phyloP scores from a whole-genome alignment of 768 basidiomycete species.

The Pisolithus marmoratus region DNA sequence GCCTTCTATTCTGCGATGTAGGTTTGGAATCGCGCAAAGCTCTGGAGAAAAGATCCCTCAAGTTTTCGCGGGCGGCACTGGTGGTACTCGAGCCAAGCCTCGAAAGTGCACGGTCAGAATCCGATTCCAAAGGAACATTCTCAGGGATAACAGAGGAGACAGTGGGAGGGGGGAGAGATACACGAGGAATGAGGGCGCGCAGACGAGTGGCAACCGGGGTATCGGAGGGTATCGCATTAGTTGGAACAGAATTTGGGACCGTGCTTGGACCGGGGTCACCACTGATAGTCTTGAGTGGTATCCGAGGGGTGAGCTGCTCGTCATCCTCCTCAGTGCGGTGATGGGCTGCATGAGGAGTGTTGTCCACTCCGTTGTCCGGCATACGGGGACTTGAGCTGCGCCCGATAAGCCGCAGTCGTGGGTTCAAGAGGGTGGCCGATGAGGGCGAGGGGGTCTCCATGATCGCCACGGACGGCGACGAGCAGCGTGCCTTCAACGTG shows the following conservation, averaged over 20 bases:
- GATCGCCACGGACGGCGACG: constrained; percentile 6
- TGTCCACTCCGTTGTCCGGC: constrained; percentile 9
- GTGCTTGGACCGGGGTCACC: constrained; percentile 2
- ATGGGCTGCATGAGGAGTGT: constrained; percentile 17
- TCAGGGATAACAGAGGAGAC: constrained; percentile 22
- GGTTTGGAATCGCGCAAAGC: constrained; percentile 59
- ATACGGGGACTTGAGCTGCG: constrained; percentile 13
- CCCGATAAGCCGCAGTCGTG: constrained; percentile 17
- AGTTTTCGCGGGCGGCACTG: constrained; percentile 49
- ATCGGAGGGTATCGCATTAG: constrained; percentile 22
- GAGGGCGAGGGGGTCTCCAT: constrained; percentile 16
- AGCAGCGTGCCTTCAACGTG: constrained; percentile 13
- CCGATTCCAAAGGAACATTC: constrained; percentile 23
- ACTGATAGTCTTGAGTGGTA: constrained; percentile 17
- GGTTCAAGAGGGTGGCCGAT: constrained; percentile 9
- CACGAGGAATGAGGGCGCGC: constrained; percentile 53
- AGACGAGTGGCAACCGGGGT: constrained; percentile 54
- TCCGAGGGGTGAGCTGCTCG: constrained; percentile 25
- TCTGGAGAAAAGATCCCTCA: constrained; percentile 63
- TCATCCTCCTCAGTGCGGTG: constrained; percentile 23
- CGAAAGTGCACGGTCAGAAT: constrained; percentile 9
- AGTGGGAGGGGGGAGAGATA: constrained; percentile 35
- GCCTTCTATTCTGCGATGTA: constrained; percentile 51
- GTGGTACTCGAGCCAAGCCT: constrained; percentile 28
- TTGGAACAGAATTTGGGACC: constrained; percentile 5